These are phyloP conservation scores for Candida buenavistaensis DNA, from an alignment of 1,139 yeast genomes.

Conservation along the genomic window DNA sequence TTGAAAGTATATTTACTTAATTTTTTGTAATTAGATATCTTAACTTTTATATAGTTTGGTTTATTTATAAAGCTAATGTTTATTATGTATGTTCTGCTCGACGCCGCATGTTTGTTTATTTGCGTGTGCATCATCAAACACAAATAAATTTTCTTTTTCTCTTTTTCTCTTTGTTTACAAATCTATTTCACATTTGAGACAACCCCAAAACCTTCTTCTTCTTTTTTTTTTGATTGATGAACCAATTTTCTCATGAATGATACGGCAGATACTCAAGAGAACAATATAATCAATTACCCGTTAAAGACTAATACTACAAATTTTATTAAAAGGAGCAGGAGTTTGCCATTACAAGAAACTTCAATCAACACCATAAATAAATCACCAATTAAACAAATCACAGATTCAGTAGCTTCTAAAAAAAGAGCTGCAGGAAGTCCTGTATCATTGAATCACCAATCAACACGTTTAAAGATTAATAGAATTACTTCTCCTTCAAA, in stretches of 20 bases:
- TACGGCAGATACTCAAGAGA: background rate
- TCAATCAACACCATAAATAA: conserved; percentile 7
- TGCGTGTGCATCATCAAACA: no score
- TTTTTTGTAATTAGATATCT: no score
- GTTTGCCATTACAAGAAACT: conserved; percentile 11
- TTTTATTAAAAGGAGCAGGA: conserved; percentile 1
- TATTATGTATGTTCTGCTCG: no score
- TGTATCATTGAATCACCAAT: conserved; percentile 2
- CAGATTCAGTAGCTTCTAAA: conserved; percentile 18
- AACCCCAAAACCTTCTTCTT: background rate
- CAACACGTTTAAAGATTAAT: conserved; percentile 7
- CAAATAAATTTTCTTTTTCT: no score
- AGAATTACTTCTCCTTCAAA: background rate
- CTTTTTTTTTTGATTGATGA: background rate
- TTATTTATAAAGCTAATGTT: no score
- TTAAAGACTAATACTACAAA: background rate
- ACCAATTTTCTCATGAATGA: background rate
- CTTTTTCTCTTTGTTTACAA: no score
- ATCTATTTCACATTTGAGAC: no score
- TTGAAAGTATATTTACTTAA: no score
- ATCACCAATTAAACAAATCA: conserved; percentile 17
- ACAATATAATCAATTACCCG: no score
- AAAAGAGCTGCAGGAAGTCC: conserved; percentile 9
- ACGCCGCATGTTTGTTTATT: no score
- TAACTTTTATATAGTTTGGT: no score